phyloP scores from a whole-genome alignment of 306 rosid species.

The Medicago lupulina region DNA sequence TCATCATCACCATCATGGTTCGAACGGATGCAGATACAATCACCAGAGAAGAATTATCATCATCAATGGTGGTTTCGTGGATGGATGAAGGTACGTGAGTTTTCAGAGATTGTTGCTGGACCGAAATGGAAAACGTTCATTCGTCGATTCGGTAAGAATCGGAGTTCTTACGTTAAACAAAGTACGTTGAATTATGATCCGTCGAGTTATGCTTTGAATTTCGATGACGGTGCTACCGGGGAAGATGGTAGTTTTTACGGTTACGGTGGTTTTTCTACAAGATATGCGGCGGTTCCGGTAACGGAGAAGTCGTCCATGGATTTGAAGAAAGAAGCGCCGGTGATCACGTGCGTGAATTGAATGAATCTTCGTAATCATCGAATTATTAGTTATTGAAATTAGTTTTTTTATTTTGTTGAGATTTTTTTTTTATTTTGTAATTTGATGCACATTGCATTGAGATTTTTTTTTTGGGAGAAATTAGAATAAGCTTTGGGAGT shows the following conservation, averaged over 20 bases:
- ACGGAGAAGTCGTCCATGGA: constrained; percentile 58
- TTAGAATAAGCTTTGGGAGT: background rate
- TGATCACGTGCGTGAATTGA: constrained; percentile 41
- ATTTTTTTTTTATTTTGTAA: background rate
- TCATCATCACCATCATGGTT: constrained; percentile 44
- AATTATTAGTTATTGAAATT: no score
- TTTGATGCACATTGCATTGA: background rate
- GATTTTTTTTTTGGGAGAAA: background rate
- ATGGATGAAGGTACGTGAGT: constrained; percentile 60
- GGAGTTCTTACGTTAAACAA: constrained; percentile 13
- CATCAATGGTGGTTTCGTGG: constrained; percentile 58
- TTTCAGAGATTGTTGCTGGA: constrained; percentile 74
- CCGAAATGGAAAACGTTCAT: constrained; percentile 83
- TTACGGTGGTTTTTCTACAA: constrained; percentile 54
- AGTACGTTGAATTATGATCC: constrained; percentile 63
- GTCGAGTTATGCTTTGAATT: constrained; percentile 68
- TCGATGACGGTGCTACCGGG: constrained; percentile 55
- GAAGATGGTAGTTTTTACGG: constrained; percentile 25
- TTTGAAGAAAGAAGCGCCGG: constrained; percentile 47
- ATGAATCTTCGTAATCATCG: no score
- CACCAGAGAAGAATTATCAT: constrained; percentile 39
- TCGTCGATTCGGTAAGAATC: constrained; percentile 55
- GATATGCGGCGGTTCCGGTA: constrained; percentile 63
- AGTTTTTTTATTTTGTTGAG: background rate
- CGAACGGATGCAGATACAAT: constrained; percentile 45